Base-by-base conservation (phyloP, 768 basidiomycete species). In the Suillus subaureus region DNA sequence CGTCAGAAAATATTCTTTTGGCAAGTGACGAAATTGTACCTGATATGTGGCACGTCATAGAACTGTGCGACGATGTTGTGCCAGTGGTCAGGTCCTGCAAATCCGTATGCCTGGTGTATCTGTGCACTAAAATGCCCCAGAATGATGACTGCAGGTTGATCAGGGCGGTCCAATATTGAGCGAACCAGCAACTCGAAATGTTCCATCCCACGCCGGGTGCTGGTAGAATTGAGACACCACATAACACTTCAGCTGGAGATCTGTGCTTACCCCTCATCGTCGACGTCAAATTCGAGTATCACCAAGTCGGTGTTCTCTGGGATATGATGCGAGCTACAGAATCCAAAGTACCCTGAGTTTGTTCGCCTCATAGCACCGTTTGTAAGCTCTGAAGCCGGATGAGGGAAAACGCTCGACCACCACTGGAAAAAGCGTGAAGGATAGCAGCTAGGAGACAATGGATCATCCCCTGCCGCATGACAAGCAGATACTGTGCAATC, bases 351-450 rank as follows among this genome's bases (percentile, higher is more conserved):
- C 13, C 89, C 91, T 1, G 96, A 95, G 77, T 92, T 91, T 26
- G 96, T 96, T 60, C 89, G 89, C 18, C 94, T 85, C 85, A 96
- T 92, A 4, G 97, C 97, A 42, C 97, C 97, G 77, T 99, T 99
- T 33, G 97, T 99, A 70, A 99, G 86, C 76, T 99, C 96, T 13
- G 96, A 95, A 2, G 96, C 96, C 0, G 97, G 97, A 77, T 99
- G 94, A 0, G 97, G 97, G 79, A 99, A 99, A n/a, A 99, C 87
- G 62, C 83, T 85, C 79, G 96, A 94, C 93, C 97, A 97, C 97
- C 97, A 99, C 61, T 90, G 82, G 82, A 99, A 99, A 81, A 99
- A 93, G 62, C 88, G 87, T n/a, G 92, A 89, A 1, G 97, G 97
- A 78, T 98, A 99, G 76, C 97, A 96, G 68, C 79, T 79, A 0